Percentiles rank a stretch among this genome's conserved stretches.
Evolutionary conservation across 768 basidiomycete genomes (phyloP).

Genomic region (Gymnopilus junonius): DNA sequence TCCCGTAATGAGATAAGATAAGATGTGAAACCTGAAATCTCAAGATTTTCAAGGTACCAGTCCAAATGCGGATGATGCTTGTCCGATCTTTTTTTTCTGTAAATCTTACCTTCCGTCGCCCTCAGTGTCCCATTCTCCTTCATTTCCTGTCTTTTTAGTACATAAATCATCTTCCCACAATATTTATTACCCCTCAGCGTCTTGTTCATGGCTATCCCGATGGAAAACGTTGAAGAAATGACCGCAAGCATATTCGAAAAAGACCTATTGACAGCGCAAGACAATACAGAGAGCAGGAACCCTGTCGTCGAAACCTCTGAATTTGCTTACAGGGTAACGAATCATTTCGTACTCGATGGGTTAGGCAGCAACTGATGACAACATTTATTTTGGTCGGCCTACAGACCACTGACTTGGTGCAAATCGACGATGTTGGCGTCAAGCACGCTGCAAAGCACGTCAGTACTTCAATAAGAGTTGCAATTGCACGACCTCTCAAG

Average conservation of each 20-base stretch:
- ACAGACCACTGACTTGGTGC: constrained; percentile 65
- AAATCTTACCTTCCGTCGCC: not conserved
- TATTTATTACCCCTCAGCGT: not conserved
- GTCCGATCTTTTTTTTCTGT: constrained; percentile 13
- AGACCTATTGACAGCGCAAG: constrained; percentile 22
- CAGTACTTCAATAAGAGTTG: constrained; percentile 23
- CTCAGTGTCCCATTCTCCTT: not conserved
- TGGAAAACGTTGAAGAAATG: not conserved
- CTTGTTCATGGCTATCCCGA: not conserved
- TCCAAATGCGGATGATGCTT: constrained; percentile 5
- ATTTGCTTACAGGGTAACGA: constrained; percentile 58
- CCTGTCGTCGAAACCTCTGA: constrained; percentile 65
- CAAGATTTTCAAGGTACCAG: not conserved
- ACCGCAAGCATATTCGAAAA: constrained; percentile 31
- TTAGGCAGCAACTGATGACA: constrained; percentile 7
- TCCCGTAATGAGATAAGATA: constrained; percentile 33
- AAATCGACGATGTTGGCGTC: constrained; percentile 63
- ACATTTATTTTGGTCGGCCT: not conserved
- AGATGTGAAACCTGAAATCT: not conserved
- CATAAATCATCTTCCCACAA: not conserved
- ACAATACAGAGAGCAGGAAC: constrained; percentile 37
- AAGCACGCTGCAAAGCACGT: constrained; percentile 71
- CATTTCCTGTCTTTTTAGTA: not conserved
- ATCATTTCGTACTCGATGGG: not conserved
- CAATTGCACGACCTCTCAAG: not conserved